These are phyloP conservation scores for Lactarius akahatsu DNA, from an alignment of 768 basidiomycete genomes.

Conservation along the genomic window DNA sequence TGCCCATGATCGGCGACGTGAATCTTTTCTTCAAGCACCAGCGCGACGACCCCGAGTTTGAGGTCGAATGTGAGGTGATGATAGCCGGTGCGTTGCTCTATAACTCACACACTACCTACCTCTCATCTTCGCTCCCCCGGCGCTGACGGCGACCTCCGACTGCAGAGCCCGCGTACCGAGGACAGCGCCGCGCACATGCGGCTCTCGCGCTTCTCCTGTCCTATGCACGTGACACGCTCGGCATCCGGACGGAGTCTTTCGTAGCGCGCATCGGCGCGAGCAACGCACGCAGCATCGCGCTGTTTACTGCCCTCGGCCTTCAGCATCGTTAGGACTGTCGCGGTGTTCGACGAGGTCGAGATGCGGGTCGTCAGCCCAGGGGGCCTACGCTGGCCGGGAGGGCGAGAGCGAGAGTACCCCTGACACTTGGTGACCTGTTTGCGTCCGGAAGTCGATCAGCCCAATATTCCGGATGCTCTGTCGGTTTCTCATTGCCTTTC, in stretches of 20 bases:
- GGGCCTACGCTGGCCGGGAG: slow-evolving; percentile 1
- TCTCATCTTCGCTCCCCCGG: not conserved
- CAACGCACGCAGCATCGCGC: slow-evolving; percentile 64
- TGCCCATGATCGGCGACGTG: slow-evolving; percentile 87
- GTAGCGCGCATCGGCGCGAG: slow-evolving; percentile 68
- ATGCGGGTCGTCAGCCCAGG: slow-evolving; percentile 46
- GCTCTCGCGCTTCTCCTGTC: slow-evolving; percentile 65
- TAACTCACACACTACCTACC: not conserved
- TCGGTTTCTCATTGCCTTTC: too few species aligned
- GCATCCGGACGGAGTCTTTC: slow-evolving; percentile 49
- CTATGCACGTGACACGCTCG: slow-evolving; percentile 52
- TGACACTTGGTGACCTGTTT: not conserved
- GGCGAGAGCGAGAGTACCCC: slow-evolving; percentile 15
- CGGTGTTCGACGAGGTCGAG: slow-evolving; percentile 83
- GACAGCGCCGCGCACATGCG: slow-evolving; percentile 63
- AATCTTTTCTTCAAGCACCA: slow-evolving; percentile 80
- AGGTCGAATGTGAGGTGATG: slow-evolving; percentile 91
- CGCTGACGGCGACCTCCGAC: too few species aligned
- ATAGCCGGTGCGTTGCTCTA: slow-evolving; percentile 62
- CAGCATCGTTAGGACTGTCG: slow-evolving; percentile 57
- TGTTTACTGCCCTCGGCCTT: slow-evolving; percentile 82
- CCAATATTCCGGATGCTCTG: too few species aligned
- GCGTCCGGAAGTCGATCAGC: too few species aligned
- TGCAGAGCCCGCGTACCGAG: slow-evolving; percentile 65
- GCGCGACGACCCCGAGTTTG: slow-evolving; percentile 41